Base-by-base conservation (phyloP, 2,329 filamentous ascomycete species). In the Cadophora sp. region DNA sequence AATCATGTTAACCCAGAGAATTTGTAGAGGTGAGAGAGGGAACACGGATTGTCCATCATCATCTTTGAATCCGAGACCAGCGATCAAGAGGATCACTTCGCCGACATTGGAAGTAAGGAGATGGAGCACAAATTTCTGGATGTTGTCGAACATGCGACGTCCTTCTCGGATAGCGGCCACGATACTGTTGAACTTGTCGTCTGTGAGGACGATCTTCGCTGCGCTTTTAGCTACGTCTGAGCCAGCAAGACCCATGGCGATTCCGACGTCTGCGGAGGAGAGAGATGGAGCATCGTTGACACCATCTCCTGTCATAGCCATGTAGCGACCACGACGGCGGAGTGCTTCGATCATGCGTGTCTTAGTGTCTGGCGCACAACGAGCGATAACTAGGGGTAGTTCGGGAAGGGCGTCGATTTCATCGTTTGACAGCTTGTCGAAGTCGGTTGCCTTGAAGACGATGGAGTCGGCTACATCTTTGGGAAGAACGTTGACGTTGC, bases 1-100 rank as follows among this genome's bases (percentile, higher is more conserved):
- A 64, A 96, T 86, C 91, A 97, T 95, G 79, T 97, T 97, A 78
- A 97, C 93, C 93, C 93, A 97, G 67, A 97, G 86, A 69, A 97
- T 95, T 74, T 97, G 90, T 9, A 97, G 88, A 0, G 94, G 93
- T 0, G 92, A 89, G 55, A 97, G 87, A 4, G 93, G 94, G 78
- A 96, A 97, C 9, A 97, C 93, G 0, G 93, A 96, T 68, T 91
- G 85, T 9, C 87, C 85, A 11, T 83, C 81, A 1, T 79, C 72
- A 76, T 97, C 94, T 74, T 93, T 91, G 81, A 97, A 96, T 0
- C 84, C 91, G 4, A 97, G 87, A 63, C 94, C 94, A 47, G 93
- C 89, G 27, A 97, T 87, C n/a, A 97, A 83, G 0, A 93, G 89
- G 68, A 92, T 89, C 7, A 94, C 94, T 76, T 96, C 91, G 39